Conservation (phyloP, 495 filamentous ascomycete species). For the Glutinoglossum americanum region DNA sequence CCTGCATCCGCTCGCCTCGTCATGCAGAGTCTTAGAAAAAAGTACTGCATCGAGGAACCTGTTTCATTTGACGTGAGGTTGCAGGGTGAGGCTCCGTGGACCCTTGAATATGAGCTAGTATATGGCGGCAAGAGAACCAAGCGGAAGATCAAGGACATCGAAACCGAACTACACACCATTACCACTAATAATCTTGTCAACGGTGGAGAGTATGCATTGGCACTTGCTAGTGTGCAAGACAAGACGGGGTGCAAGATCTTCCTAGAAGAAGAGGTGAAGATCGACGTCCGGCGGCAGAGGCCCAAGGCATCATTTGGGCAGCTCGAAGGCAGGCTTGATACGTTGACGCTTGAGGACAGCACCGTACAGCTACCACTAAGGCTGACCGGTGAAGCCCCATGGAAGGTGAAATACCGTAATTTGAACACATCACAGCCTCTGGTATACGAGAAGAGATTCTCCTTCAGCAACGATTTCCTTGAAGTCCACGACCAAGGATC, state of each 20-base stretch:
- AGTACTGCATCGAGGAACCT: conserved; percentile 62
- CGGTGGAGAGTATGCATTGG: conserved; percentile 75
- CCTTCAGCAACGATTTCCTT: conserved; percentile 47
- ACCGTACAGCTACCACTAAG: conserved; percentile 55
- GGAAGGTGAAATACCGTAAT: conserved; percentile 57
- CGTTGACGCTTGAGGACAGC: conserved; percentile 55
- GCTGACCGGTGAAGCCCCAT: conserved; percentile 63
- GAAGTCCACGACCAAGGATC: conserved; percentile 40
- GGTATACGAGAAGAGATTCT: conserved; percentile 27
- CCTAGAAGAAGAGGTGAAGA: conserved; percentile 57
- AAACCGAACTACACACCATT: conserved; percentile 38
- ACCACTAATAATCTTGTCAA: conserved; percentile 43
- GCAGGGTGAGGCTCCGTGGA: conserved; percentile 65
- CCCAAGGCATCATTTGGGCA: conserved; percentile 67
- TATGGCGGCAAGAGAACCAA: conserved; percentile 67
- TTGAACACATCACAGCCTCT: conserved; percentile 20
- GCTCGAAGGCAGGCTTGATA: conserved; percentile 50
- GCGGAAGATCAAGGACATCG: conserved; percentile 38
- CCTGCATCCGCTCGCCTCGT: conserved; percentile 60
- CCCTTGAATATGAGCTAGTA: conserved; percentile 83
- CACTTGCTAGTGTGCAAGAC: conserved; percentile 67
- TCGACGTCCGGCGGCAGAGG: conserved; percentile 67
- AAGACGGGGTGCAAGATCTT: conserved; percentile 65
- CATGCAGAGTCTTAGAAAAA: conserved; percentile 26
- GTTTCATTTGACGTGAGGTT: conserved; percentile 50